These are phyloP conservation scores for Bolboschoenus planiculmis DNA, from an alignment of 176 grass and related monocot genomes.

Conservation along the genomic window DNA sequence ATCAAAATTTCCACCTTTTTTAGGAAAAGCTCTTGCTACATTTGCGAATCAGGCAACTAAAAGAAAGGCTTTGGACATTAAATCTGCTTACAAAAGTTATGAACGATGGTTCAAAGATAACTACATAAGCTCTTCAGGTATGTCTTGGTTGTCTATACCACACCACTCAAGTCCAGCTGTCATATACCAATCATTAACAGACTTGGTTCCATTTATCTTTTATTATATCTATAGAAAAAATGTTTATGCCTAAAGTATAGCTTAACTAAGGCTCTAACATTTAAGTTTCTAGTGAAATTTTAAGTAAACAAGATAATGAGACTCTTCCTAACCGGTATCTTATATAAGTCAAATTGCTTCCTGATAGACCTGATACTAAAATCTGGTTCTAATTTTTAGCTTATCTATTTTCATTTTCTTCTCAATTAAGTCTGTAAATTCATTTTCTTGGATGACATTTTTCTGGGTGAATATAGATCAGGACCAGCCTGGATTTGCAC, in stretches of 20 bases:
- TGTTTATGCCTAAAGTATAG: neutral
- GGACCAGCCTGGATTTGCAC: neutral
- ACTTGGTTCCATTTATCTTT: neutral
- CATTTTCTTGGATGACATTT: neutral
- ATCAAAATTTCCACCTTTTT: neutral
- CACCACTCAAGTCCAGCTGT: neutral
- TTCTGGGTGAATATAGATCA: neutral
- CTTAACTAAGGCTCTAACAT: neutral
- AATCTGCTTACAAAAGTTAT: conserved; percentile 3
- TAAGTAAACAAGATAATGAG: neutral
- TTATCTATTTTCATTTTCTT: neutral
- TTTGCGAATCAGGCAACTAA: neutral
- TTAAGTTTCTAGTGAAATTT: neutral
- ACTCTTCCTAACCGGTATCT: neutral
- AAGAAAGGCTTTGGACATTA: neutral
- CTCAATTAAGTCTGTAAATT: neutral
- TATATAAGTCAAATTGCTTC: neutral
- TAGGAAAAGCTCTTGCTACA: neutral
- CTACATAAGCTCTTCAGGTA: conserved; percentile 16
- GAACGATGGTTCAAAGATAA: conserved; percentile 11
- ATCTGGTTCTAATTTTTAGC: neutral
- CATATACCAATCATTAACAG: neutral
- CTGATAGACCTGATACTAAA: neutral
- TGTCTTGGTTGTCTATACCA: neutral
- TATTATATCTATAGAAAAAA: neutral